Evolutionary conservation across 2,329 filamentous ascomycete species (phyloP), one percentile per base, ranked within the genome.

Genomic region (Colletotrichum sp.): DNA sequence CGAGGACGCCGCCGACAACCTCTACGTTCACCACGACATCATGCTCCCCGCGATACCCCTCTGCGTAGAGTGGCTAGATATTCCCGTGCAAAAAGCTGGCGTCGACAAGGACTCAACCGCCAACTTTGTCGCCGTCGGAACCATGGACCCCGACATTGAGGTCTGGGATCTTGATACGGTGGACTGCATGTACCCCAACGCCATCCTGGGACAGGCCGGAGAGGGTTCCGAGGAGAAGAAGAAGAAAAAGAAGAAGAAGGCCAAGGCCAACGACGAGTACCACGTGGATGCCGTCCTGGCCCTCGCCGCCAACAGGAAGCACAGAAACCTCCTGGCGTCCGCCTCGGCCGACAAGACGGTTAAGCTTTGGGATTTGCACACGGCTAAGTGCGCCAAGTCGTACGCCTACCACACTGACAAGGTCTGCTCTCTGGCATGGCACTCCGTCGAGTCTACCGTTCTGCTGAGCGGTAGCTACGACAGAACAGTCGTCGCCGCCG

Each of bases 1-100:
- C 86, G 97, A 99, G 85, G 97, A 98, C 80, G 92, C 92, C 77
- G 94, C 93, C 60, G 97, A 98, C 86, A 99, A 99, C 84, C 93
- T 99, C 77, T 99, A 99, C 84, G 96, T 99, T 28, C 97, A 99
- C 87, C 97, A 99, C 90, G 97, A 99, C 85, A 98, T 99, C 81
- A 98, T 99, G 96, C 91, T 99, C 72, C 97, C 97, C 36, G 96
- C 96, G 28, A 98, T 99, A 82, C 97, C 97, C 13, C 92, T 99
- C 8, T 97, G 95, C 82, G 91, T 98, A 55, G 97, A 99, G 87
- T 99, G 97, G 97, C 87, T 99, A 60, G 95, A 98, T 83, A 90
- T 98, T 72, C 94, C 95, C n/a, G 95, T 98, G 44, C 93, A 94
- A 78, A 95, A 95, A 83, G 85, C 89, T 13, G 87, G 84, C 61